Evolutionary conservation across 176 grass and related monocot species (phyloP).

Genomic region (Carex scoparia): DNA sequence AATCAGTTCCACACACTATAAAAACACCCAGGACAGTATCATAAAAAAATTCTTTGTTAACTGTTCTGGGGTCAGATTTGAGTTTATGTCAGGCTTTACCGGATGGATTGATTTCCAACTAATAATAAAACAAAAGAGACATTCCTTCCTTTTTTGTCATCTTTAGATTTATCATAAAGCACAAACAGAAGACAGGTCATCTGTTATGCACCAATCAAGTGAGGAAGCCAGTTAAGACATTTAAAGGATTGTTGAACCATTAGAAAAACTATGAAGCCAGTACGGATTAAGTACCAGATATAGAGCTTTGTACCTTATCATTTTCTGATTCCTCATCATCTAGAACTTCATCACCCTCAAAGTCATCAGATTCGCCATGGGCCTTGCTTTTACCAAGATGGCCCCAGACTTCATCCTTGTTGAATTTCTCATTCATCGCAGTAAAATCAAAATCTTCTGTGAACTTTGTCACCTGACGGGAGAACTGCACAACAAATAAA

Average conservation of each 20-base stretch:
- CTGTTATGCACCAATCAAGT: background rate
- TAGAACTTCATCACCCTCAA: slow-evolving; percentile 47
- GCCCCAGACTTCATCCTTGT: slow-evolving; percentile 98
- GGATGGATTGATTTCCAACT: slow-evolving; percentile 4
- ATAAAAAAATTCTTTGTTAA: background rate
- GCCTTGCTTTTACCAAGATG: slow-evolving; percentile 84
- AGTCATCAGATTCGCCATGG: slow-evolving; percentile 47
- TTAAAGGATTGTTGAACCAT: background rate
- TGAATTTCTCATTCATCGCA: slow-evolving; percentile 99
- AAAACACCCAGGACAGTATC: slow-evolving; percentile 19
- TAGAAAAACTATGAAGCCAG: background rate
- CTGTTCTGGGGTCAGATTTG: slow-evolving; percentile 15
- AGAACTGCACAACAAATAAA: slow-evolving; percentile 33
- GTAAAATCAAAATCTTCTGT: slow-evolving; percentile 92
- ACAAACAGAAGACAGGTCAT: background rate
- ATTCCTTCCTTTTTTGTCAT: background rate
- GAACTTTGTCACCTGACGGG: slow-evolving; percentile 53
- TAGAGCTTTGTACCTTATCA: slow-evolving; percentile 21
- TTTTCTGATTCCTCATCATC: slow-evolving; percentile 47
- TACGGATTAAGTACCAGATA: background rate
- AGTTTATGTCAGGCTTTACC: slow-evolving; percentile 40
- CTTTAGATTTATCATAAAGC: background rate
- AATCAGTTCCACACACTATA: slow-evolving; percentile 18
- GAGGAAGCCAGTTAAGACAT: background rate
- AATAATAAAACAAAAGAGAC: background rate